phyloP scores from a whole-genome alignment of 176 grass and related monocot genomes.

The Rhynchospora pubera region DNA sequence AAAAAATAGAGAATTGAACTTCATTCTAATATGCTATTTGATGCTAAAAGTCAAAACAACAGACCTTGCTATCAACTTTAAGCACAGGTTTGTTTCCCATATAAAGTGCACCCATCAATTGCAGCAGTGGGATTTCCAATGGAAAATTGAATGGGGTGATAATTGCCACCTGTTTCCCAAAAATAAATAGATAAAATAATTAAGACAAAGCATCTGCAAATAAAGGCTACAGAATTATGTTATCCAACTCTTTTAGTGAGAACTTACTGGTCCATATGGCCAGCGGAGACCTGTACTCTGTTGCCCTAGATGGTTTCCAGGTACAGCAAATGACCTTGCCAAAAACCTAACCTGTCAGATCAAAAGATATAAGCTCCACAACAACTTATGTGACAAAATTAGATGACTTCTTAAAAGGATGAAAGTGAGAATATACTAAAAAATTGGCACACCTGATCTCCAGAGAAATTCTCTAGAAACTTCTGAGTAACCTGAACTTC shows the following conservation, averaged over 20 bases:
- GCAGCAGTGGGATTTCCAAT: conserved; percentile 81
- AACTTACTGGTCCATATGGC: conserved; percentile 92
- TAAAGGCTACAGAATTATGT: neutral
- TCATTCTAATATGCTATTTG: neutral
- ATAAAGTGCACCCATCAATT: conserved; percentile 95
- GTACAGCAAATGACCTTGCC: conserved; percentile 86
- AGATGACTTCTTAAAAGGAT: neutral
- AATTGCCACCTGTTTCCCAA: conserved; percentile 72
- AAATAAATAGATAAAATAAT: neutral
- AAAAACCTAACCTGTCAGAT: conserved; percentile 76
- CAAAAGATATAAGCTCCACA: neutral
- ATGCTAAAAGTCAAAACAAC: neutral
- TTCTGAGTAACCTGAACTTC: conserved; percentile 94
- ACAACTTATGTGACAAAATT: neutral
- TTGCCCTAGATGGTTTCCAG: conserved; percentile 92
- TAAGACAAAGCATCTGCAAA: neutral
- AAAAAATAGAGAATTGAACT: neutral
- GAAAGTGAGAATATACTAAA: conserved; percentile 10
- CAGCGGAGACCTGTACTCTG: conserved; percentile 87
- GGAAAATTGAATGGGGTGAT: conserved; percentile 98
- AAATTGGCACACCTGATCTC: conserved; percentile 65
- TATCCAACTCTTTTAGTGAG: conserved; percentile 13
- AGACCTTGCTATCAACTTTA: conserved; percentile 98
- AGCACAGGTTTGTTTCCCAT: conserved; percentile 98
- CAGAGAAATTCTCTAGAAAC: conserved; percentile 94